Evolutionary conservation across 495 filamentous ascomycete species (phyloP), one percentile per base, ranked within the genome.

Genomic region (Lophiotrema nucula): DNA sequence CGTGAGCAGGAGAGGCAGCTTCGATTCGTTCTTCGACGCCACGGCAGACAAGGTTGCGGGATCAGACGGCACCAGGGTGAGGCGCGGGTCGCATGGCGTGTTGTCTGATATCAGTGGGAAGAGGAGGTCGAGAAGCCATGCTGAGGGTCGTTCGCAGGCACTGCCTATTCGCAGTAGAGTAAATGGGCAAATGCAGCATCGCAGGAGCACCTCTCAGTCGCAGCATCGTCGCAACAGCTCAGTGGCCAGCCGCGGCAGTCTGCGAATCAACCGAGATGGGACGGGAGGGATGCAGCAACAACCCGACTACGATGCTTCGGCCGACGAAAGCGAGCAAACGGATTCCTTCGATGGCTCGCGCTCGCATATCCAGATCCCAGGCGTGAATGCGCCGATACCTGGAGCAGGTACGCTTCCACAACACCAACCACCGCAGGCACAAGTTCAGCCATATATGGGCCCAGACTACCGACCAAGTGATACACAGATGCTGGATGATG

Each of bases 401-500:
- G 51, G 37, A 23, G 37, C 15, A 22, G 55, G 35, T 35, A 8
- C 15, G 8, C 21, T 49, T 72, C 53, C 69, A 66, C 22, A 70
- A 69, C 47, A 65, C 62, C 48, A 54, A 56, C 56, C 71, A 12
- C 69, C 66, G 16, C 31, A 8, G 15, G 31, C 31, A 35, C 8
- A 35, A 8, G 15, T 35, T 8, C 31, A 35, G 31, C 31, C 8
- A 15, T n/a, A n/a, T n/a, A n/a, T n/a, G n/a, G n/a, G n/a, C n/a
- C n/a, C n/a, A n/a, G n/a, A n/a, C n/a, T n/a, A n/a, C n/a, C 69
- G 73, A 35, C 82, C 79, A 0, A 78, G 82, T 18, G 71, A 80
- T 31, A 81, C 80, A 1, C 79, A 84, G 60, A 64, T 86, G 53
- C 64, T 81, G 12, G 74, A 77, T 26, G 80, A 86, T 67, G 83